phyloP scores from a whole-genome alignment of 2,329 filamentous ascomycete genomes.

The Sordariomycetes sp. region DNA sequence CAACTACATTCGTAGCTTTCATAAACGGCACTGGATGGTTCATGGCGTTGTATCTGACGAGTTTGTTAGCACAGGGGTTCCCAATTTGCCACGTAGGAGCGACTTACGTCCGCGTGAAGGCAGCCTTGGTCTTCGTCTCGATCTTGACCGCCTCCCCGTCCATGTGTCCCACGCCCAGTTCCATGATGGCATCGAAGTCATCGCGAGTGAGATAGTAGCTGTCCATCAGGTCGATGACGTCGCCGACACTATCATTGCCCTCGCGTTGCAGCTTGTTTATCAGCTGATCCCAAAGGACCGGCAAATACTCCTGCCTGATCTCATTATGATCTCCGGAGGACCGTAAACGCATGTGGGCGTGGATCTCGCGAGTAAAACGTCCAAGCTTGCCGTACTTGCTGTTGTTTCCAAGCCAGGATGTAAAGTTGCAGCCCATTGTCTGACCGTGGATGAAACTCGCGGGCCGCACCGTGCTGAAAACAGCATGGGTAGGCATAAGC shows the following conservation, averaged over 20 bases:
- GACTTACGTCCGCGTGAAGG: conserved; percentile 80
- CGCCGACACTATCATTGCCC: conserved; percentile 72
- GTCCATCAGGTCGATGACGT: conserved; percentile 93
- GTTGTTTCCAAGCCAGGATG: conserved; percentile 90
- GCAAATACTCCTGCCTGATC: conserved; percentile 88
- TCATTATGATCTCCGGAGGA: conserved; percentile 89
- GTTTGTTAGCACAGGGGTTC: conserved; percentile 7
- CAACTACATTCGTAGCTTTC: conserved; percentile 73
- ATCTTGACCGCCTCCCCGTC: conserved; percentile 66
- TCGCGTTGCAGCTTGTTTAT: conserved; percentile 65
- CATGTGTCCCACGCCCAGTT: conserved; percentile 83
- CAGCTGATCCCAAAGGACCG: conserved; percentile 74
- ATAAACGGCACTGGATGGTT: conserved; percentile 92
- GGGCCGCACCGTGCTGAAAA: conserved; percentile 90
- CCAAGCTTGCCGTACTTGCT: conserved; percentile 74
- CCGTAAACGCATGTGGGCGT: conserved; percentile 90
- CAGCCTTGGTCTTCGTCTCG: conserved; percentile 75
- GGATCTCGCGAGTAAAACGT: conserved; percentile 83
- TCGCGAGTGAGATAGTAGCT: conserved; percentile 92
- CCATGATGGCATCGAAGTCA: conserved; percentile 80
- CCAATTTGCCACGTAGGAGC: neutral
- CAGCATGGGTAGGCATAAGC: conserved; percentile 90
- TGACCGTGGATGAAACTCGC: conserved; percentile 80
- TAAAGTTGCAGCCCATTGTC: conserved; percentile 68
- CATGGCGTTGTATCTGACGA: conserved; percentile 72